Evolutionary conservation across 371 early-diverging fungal species (phyloP), one percentile per base, ranked within the genome.

Genomic region (Mortierella sp.): DNA sequence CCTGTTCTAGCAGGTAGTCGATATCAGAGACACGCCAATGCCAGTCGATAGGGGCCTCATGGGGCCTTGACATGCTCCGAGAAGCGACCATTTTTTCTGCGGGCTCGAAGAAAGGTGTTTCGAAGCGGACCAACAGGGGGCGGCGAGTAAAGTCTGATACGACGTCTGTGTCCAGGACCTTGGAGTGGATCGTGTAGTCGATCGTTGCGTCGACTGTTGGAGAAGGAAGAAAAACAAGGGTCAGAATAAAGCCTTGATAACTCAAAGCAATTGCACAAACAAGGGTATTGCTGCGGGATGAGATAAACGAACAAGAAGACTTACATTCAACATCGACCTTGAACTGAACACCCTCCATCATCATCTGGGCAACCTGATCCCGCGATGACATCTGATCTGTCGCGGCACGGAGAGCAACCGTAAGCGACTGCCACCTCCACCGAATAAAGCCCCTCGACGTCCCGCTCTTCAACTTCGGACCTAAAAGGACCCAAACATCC

Each of bases 1-100:
- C 91, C 78, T 90, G 89, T 73, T 90, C 91, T 77, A 93, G 75
- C 75, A 91, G 78, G 75, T 92, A 91, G 81, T 93, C 93, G 70
- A 93, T 88, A 80, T 93, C 93, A 8, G 89, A 85, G 34, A 93
- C 81, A 11, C 88, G 82, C 93, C 93, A 93, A 37, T 81, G 87
- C 93, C 93, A 93, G 61, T 91, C 88, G 51, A 90, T 90, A 13
- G 90, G 86, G 9, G 91, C 91, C 46, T 92, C 91, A 9, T 89
- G 85, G 21, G 90, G 90, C 40, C 90, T 86, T 5, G 88, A 80
- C 80, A 89, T 89, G 53, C 74, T 78, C 55, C 91, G 87, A 11
- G 88, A 89, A 16, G 87, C 83, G 4, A 92, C 89, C 90, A 91
- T 91, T 21, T 85, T 69, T 51, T 88, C 88, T 1, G 91, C 91